Conservation (phyloP, 345 rosid genomes). For the Dimocarpus longan region DNA sequence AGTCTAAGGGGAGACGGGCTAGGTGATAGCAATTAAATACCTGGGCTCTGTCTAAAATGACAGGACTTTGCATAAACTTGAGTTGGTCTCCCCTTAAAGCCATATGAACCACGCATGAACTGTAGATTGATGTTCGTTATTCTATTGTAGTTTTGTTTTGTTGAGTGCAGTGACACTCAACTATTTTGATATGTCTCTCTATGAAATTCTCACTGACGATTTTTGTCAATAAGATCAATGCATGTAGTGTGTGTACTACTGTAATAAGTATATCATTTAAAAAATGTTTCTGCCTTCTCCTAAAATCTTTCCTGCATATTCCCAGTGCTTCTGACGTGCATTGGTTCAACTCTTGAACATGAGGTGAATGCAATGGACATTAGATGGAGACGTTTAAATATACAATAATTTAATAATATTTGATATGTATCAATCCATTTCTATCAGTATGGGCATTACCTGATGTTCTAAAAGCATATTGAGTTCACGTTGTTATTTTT, state of each 20-base stretch:
- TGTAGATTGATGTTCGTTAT: background rate
- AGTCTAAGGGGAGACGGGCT: background rate
- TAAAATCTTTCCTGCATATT: background rate
- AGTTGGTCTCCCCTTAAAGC: background rate
- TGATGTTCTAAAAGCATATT: slow-evolving; percentile 1
- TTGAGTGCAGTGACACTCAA: background rate
- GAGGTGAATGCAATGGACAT: background rate
- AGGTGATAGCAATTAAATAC: background rate
- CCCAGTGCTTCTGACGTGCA: background rate
- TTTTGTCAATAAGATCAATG: background rate
- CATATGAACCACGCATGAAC: background rate
- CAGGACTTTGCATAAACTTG: background rate
- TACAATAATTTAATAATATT: background rate
- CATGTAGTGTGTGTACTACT: background rate
- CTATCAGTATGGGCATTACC: background rate
- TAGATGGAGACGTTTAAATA: background rate
- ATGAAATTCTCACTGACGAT: background rate
- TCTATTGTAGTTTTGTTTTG: background rate
- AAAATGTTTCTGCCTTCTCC: background rate
- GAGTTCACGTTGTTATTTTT: background rate
- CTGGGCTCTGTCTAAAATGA: background rate
- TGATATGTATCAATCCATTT: background rate
- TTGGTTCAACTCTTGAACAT: background rate
- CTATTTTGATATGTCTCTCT: background rate
- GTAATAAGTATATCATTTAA: too few species aligned